Evolutionary conservation across 2,329 filamentous ascomycete species (phyloP), one percentile per base, ranked within the genome.

Genomic region (Coniochaeta hoffmannii): DNA sequence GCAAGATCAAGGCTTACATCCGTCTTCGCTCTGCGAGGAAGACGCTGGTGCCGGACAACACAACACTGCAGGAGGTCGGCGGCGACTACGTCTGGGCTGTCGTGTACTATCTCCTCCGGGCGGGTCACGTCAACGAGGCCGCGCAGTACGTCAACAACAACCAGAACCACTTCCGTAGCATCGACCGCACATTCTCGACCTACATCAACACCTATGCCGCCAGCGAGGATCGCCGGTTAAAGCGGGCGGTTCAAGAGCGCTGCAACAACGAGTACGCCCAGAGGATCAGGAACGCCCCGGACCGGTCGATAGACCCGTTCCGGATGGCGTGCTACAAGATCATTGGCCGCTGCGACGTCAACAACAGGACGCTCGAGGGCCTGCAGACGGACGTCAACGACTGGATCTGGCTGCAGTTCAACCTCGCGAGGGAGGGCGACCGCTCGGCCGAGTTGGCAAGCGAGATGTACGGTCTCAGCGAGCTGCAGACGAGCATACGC

Each of bases 311-410:
- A 60, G 94, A 99, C 68, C 94, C 94, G 26, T 99, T 95, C 75
- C 86, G 91, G 54, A 92, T 96, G 85, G 92, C 93, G 50, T 97
- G 94, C 70, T 97, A 97, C 79, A 97, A 99, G 78, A 86, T 99
- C 59, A 88, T 99, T 63, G 94, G 95, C 49, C 90, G 85, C 49
- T 87, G 85, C 62, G 85, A 87, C 64, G 73, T 88, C 26, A 76
- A 74, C 65, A 85, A 85, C 69, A 81, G 85, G 59, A 83, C 78
- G 61, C 69, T 88, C 30, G 83, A 86, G 24, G 80, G 80, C 49
- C 72, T 88, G 34, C 82, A 81, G 63, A 82, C 79, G 14, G 82
- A 85, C 56, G 81, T 87, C 57, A 82, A 86, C 64, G 85, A 88
- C 69, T 88, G 83, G 81, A 80, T 86, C 65, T 88, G 85, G 85